Evolutionary conservation across 257 asterid genomes (phyloP).

Genomic region (Ilex aquifolium): DNA sequence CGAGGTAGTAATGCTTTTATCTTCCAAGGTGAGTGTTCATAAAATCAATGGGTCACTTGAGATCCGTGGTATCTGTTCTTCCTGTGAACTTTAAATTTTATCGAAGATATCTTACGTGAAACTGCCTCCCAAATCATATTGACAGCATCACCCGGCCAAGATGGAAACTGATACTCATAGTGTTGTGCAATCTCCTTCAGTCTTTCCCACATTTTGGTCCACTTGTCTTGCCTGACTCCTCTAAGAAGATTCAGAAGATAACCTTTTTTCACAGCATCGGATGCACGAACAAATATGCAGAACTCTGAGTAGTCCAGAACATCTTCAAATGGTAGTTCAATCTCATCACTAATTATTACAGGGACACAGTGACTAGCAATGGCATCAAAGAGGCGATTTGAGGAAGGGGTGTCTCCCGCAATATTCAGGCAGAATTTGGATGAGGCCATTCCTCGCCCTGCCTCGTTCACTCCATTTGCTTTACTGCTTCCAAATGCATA

Average conservation of each 20-base stretch:
- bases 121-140: constrained; percentile 91
- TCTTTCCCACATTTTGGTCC: constrained; percentile 78
- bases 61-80: constrained; percentile 54
- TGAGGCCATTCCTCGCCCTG: constrained; percentile 62
- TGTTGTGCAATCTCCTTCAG: constrained; percentile 39
- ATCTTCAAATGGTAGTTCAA: constrained; percentile 79
- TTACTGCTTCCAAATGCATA: constrained; percentile 58
- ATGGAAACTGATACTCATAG: constrained; percentile 66
- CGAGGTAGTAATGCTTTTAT: too few species aligned
- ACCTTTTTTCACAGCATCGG: constrained; percentile 54
- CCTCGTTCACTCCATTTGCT: constrained; percentile 48
- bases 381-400: constrained; percentile 85
- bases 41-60: background rate
- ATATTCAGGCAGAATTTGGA: constrained; percentile 80
- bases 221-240: constrained; percentile 41
- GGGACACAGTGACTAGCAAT: constrained; percentile 83
- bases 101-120: constrained; percentile 36
- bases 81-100: constrained; percentile 38
- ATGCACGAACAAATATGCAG: constrained; percentile 53
- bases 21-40: background rate
- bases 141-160: constrained; percentile 62
- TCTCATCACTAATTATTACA: constrained; percentile 80
- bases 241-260: constrained; percentile 61
- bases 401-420: constrained; percentile 93
- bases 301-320: constrained; percentile 66